Conservation (phyloP, 768 basidiomycete species). For the Fomitopsis serialis region DNA sequence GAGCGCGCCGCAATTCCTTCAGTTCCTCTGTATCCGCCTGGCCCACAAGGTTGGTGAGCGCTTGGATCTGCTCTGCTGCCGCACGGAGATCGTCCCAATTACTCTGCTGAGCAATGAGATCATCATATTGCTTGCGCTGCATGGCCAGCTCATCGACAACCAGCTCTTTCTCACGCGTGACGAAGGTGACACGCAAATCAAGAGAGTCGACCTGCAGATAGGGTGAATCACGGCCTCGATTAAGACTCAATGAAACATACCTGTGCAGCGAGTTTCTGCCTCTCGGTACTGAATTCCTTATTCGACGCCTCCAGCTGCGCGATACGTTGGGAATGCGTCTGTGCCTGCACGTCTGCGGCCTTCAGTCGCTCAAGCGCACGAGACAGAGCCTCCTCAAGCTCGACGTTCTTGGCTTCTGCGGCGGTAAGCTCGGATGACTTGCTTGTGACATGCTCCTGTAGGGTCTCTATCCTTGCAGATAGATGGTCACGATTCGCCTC, state of each 20-base stretch:
- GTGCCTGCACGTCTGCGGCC: constrained; percentile 62
- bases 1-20: constrained; percentile 58
- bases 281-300: constrained; percentile 50
- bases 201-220: constrained; percentile 49
- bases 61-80: constrained; percentile 68
- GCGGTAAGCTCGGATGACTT: constrained; percentile 43
- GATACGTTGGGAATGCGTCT: constrained; percentile 56
- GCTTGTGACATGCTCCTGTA: constrained; percentile 37
- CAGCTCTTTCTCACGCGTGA: constrained; percentile 59
- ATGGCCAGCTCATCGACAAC: constrained; percentile 42
- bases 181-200: constrained; percentile 51
- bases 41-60: constrained; percentile 53
- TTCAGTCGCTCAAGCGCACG: constrained; percentile 69
- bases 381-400: constrained; percentile 69
- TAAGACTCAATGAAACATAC: constrained; percentile 32
- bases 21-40: constrained; percentile 69
- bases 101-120: constrained; percentile 54
- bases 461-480: constrained; percentile 48
- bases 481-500: constrained; percentile 67
- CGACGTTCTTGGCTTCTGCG: constrained; percentile 45
- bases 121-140: constrained; percentile 58
- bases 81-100: constrained; percentile 76
- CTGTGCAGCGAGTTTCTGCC: constrained; percentile 51
- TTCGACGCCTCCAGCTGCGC: constrained; percentile 56
- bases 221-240: constrained; percentile 8